These are phyloP conservation scores for Blepharisma stoltei DNA, from an alignment of 73 alveolate genomes.

Conservation along the genomic window DNA sequence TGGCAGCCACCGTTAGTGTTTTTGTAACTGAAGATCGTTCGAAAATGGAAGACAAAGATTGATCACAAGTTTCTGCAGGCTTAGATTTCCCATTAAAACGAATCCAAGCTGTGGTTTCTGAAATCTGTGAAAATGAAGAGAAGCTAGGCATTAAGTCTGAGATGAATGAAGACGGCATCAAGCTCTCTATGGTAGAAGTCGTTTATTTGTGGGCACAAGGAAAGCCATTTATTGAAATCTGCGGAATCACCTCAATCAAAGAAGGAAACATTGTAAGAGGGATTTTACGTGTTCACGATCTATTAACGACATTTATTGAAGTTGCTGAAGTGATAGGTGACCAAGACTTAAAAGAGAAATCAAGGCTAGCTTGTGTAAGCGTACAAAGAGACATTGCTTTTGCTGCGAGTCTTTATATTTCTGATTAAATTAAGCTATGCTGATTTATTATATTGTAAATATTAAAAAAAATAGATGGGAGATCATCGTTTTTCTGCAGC, in stretches of 20 bases:
- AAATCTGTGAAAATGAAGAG: not conserved
- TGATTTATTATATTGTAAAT: too few species aligned
- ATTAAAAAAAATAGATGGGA: too few species aligned
- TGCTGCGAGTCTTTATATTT: slow-evolving; percentile 64
- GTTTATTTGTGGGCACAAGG: slow-evolving; percentile 72
- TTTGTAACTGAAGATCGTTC: slow-evolving; percentile 13
- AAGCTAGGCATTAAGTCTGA: slow-evolving; percentile 21
- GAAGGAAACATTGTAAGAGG: slow-evolving; percentile 73
- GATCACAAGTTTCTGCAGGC: not conserved
- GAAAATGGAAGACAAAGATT: not conserved
- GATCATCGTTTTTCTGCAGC: too few species aligned
- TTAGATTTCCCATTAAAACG: not conserved
- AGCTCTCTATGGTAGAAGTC: slow-evolving; percentile 49
- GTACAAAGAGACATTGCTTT: slow-evolving; percentile 73
- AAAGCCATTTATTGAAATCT: slow-evolving; percentile 57
- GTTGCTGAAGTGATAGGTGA: slow-evolving; percentile 66
- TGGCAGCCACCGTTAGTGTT: slow-evolving; percentile 21
- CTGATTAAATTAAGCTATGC: not conserved
- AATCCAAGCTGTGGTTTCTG: not conserved
- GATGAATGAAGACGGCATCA: slow-evolving; percentile 34
- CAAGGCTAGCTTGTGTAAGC: slow-evolving; percentile 47
- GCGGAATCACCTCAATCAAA: slow-evolving; percentile 36
- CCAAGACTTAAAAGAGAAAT: slow-evolving; percentile 41
- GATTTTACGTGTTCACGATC: slow-evolving; percentile 46
- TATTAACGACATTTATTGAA: slow-evolving; percentile 44